Conservation (phyloP, 2,329 filamentous ascomycete genomes). For the Fusarium sp. region DNA sequence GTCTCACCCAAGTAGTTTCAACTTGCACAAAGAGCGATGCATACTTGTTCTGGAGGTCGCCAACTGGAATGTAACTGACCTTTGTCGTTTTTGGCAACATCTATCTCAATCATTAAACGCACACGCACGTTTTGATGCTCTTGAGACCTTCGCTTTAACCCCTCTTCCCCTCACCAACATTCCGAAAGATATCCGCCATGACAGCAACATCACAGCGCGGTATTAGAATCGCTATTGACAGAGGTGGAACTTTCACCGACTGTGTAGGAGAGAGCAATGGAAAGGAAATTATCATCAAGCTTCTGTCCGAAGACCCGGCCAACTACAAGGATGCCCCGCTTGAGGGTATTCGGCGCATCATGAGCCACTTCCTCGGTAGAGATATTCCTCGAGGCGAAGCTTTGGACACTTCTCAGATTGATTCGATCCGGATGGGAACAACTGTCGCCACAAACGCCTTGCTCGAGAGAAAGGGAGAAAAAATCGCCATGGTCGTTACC, state of each 20-base stretch:
- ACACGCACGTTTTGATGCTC: not conserved
- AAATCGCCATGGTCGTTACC: slow-evolving; percentile 87
- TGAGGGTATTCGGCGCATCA: slow-evolving; percentile 88
- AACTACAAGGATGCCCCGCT: slow-evolving; percentile 93
- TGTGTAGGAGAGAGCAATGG: slow-evolving; percentile 85
- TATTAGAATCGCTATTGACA: slow-evolving; percentile 80
- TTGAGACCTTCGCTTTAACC: not conserved
- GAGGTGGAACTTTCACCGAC: slow-evolving; percentile 92
- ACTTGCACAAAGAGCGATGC: slow-evolving; percentile 15
- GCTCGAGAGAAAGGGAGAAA: slow-evolving; percentile 89
- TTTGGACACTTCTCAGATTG: slow-evolving; percentile 84
- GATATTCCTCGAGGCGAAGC: slow-evolving; percentile 83
- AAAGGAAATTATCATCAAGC: slow-evolving; percentile 86
- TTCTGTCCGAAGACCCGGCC: slow-evolving; percentile 87
- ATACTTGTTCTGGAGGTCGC: slow-evolving; percentile 1
- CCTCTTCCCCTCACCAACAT: slow-evolving; percentile 25
- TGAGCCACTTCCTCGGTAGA: slow-evolving; percentile 78
- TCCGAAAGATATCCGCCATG: slow-evolving; percentile 45
- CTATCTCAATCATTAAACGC: not conserved
- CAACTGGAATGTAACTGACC: not conserved
- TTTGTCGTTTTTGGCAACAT: not conserved
- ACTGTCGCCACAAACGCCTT: slow-evolving; percentile 94
- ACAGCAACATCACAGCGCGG: slow-evolving; percentile 59
- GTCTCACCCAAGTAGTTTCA: not conserved
- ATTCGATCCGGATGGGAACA: slow-evolving; percentile 95